Conservation (phyloP, 495 filamentous ascomycete genomes). For the Aspergillus hancockii region DNA sequence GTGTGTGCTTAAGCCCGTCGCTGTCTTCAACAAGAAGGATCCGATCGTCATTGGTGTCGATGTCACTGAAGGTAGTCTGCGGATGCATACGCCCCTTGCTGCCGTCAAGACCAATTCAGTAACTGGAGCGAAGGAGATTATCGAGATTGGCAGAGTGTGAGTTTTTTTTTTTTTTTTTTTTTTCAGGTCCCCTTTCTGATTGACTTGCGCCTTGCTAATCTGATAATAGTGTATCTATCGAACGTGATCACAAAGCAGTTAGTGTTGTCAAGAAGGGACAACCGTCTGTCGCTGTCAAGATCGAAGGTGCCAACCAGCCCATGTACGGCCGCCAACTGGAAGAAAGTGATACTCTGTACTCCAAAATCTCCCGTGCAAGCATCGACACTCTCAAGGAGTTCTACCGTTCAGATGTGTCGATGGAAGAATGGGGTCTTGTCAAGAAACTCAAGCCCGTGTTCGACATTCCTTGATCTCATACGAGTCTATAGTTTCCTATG, state of each 20-base stretch:
- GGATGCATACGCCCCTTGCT: slow-evolving; percentile 82
- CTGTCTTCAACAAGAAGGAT: slow-evolving; percentile 97
- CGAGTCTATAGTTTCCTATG: not conserved
- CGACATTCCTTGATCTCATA: slow-evolving; percentile 68
- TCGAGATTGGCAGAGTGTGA: slow-evolving; percentile 92
- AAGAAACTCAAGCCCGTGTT: slow-evolving; percentile 94
- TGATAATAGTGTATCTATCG: slow-evolving; percentile 75
- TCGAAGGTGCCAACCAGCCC: slow-evolving; percentile 93
- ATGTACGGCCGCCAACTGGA: slow-evolving; percentile 94
- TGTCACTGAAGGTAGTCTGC: slow-evolving; percentile 84
- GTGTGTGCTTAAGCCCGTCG: slow-evolving; percentile 83
- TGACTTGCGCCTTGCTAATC: slow-evolving; percentile 13
- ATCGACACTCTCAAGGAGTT: slow-evolving; percentile 97
- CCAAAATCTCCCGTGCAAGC: slow-evolving; percentile 76
- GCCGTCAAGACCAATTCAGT: slow-evolving; percentile 78
- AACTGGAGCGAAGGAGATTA: slow-evolving; percentile 78
- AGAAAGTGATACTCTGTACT: slow-evolving; percentile 88
- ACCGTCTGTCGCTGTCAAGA: slow-evolving; percentile 95
- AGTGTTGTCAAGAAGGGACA: slow-evolving; percentile 90
- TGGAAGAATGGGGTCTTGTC: slow-evolving; percentile 90
- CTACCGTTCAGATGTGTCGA: slow-evolving; percentile 85
- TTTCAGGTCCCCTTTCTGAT: slow-evolving; percentile 2
- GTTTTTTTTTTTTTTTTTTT: slow-evolving; percentile 36
- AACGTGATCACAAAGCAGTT: slow-evolving; percentile 96
- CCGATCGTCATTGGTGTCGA: slow-evolving; percentile 97